Percentiles rank a stretch among this genome's conserved stretches.
These are phyloP conservation scores for Paxillus rubicundulus DNA, from an alignment of 768 basidiomycete genomes.

Conservation along the genomic window DNA sequence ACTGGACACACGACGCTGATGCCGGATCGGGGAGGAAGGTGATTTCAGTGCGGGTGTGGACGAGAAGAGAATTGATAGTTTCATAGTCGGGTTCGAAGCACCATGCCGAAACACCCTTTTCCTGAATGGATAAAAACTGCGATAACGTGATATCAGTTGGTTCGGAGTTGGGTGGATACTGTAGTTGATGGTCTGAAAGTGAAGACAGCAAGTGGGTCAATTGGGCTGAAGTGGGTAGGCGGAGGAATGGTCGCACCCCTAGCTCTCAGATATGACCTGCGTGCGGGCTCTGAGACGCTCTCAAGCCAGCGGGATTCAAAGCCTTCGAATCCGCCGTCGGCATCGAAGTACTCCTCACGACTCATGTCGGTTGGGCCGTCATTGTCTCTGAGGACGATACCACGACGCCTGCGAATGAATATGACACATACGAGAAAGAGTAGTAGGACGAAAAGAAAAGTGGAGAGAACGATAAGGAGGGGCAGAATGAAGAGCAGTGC, in stretches of 20 bases:
- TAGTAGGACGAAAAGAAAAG: conserved; percentile 88
- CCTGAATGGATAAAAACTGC: conserved; percentile 98
- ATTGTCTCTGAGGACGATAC: conserved; percentile 76
- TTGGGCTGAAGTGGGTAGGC: conserved; percentile 3
- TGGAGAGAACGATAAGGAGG: conserved; percentile 88
- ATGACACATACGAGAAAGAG: conserved; percentile 89
- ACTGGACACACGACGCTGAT: conserved; percentile 92
- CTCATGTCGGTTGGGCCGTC: conserved; percentile 95
- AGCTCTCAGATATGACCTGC: conserved; percentile 74
- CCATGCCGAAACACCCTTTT: conserved; percentile 99
- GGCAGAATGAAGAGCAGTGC: conserved; percentile 87
- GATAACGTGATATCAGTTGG: conserved; percentile 98
- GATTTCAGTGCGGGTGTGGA: conserved; percentile 94
- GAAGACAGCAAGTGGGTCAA: conserved; percentile 4
- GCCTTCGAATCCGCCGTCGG: conserved; percentile 91
- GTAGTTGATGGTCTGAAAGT: conserved; percentile 70
- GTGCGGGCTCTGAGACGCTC: conserved; percentile 60
- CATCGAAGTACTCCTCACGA: conserved; percentile 84
- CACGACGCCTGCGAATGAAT: conserved; percentile 72
- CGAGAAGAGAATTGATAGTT: conserved; percentile 86
- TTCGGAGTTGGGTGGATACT: conserved; percentile 93
- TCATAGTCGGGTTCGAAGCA: conserved; percentile 99
- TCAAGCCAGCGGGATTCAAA: conserved; percentile 95
- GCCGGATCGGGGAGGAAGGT: conserved; percentile 97
- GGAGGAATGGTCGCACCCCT: conserved; percentile 60